phyloP scores from a whole-genome alignment of 2,329 filamentous ascomycete species.

The Aspergillus alliaceus region DNA sequence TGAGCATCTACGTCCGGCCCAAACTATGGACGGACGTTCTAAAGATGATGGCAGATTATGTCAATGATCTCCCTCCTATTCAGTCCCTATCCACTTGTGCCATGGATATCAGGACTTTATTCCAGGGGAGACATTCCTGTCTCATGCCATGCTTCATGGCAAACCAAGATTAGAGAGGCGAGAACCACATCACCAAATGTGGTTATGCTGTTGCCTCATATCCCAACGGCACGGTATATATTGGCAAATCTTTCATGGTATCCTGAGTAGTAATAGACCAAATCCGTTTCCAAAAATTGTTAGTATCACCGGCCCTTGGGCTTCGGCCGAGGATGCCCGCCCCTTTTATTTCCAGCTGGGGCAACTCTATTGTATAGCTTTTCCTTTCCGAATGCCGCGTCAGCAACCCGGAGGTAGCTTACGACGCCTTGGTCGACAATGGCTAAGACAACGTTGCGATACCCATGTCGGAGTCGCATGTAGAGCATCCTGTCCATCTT shows the following conservation, averaged over 20 bases:
- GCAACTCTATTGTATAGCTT: conserved; percentile 59
- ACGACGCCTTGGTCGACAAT: conserved; percentile 87
- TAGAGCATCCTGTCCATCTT: conserved; percentile 61
- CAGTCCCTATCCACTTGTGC: conserved; percentile 19
- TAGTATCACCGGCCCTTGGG: conserved; percentile 30
- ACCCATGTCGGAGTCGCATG: conserved; percentile 77
- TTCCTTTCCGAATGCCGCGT: conserved; percentile 77
- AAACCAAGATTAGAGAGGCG: background rate
- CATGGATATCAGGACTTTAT: conserved; percentile 26
- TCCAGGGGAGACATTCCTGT: conserved; percentile 28
- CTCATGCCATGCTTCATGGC: background rate
- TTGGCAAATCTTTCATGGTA: background rate
- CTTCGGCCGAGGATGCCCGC: conserved; percentile 28
- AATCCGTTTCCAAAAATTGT: background rate
- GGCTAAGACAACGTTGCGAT: conserved; percentile 79
- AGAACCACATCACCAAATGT: no score
- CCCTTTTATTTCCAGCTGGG: conserved; percentile 29
- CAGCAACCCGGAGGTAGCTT: conserved; percentile 79
- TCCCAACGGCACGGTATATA: background rate
- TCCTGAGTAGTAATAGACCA: background rate
- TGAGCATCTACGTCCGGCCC: conserved; percentile 38
- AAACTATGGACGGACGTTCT: conserved; percentile 44
- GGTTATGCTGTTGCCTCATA: background rate
- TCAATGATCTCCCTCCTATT: conserved; percentile 23
- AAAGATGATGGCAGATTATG: conserved; percentile 50